A percentile compares a stretch with the other conserved stretches of the same genome.
phyloP scores from a whole-genome alignment of 257 asterid genomes.

The Solanum etuberosum region DNA sequence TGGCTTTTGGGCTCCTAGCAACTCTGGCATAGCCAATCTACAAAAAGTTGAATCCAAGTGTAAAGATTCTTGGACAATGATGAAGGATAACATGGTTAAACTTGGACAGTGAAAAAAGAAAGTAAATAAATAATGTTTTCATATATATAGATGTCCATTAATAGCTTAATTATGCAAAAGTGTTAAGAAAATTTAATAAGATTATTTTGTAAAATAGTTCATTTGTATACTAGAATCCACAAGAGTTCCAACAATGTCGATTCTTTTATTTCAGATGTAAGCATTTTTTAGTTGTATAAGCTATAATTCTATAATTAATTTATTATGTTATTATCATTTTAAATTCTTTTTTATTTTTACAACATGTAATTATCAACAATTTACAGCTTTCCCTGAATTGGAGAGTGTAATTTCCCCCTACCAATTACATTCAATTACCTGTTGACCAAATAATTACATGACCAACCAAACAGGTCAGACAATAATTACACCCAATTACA shows the following conservation, averaged over 20 bases:
- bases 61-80: not conserved
- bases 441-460: too few species aligned
- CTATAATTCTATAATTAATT: too few species aligned
- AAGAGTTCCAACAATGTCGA: not conserved
- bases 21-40: not conserved
- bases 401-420: too few species aligned
- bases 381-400: too few species aligned
- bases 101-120: not conserved
- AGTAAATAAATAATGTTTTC: not conserved
- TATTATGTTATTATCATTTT: too few species aligned
- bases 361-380: too few species aligned
- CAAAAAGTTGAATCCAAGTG: not conserved
- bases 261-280: not conserved
- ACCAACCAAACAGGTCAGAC: too few species aligned
- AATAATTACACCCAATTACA: too few species aligned
- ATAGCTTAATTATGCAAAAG: not conserved
- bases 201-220: not conserved
- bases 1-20: constrained; percentile 68
- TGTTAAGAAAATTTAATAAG: not conserved
- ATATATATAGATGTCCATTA: not conserved
- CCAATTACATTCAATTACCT: too few species aligned
- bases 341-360: too few species aligned
- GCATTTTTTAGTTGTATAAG: not conserved
- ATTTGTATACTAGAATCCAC: not conserved
- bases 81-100: not conserved